phyloP scores from a whole-genome alignment of 2,329 filamentous ascomycete species.

The Cladosporium velox region DNA sequence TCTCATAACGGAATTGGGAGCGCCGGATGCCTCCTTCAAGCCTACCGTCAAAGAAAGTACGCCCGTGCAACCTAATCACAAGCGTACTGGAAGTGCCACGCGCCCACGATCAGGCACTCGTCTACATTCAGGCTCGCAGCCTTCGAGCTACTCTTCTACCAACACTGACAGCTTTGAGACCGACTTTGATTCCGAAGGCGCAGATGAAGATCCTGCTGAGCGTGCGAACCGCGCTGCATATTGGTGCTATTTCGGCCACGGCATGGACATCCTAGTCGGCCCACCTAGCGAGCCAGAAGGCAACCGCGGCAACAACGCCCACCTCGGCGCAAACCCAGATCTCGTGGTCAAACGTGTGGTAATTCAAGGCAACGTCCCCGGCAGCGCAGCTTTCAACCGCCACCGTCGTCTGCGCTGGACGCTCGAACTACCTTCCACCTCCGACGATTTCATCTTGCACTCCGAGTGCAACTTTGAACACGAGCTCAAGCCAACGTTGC shows the following conservation, averaged over 20 bases:
- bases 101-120: constrained; percentile 25
- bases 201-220: constrained; percentile 63
- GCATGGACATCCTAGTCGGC: constrained; percentile 91
- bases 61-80: constrained; percentile 26
- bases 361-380: constrained; percentile 90
- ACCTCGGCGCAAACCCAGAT: constrained; percentile 42
- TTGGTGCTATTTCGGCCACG: constrained; percentile 96
- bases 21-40: constrained; percentile 85
- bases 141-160: constrained; percentile 42
- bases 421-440: constrained; percentile 47
- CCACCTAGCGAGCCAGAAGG: constrained; percentile 56
- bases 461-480: constrained; percentile 75
- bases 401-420: constrained; percentile 89
- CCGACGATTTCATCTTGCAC: constrained; percentile 52
- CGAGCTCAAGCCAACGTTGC: constrained; percentile 60
- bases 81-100: constrained; percentile 31
- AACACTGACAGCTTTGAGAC: constrained; percentile 48
- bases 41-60: constrained; percentile 27
- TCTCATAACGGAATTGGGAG: constrained; percentile 83
- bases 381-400: constrained; percentile 94
- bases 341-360: constrained; percentile 90
- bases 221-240: constrained; percentile 63
- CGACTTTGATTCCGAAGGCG: constrained; percentile 51
- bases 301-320: constrained; percentile 18
- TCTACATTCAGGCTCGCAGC: constrained; percentile 34